Evolutionary conservation across 2,329 filamentous ascomycete genomes (phyloP), one percentile per base, ranked within the genome.

Genomic region (Apiospora koreana): DNA sequence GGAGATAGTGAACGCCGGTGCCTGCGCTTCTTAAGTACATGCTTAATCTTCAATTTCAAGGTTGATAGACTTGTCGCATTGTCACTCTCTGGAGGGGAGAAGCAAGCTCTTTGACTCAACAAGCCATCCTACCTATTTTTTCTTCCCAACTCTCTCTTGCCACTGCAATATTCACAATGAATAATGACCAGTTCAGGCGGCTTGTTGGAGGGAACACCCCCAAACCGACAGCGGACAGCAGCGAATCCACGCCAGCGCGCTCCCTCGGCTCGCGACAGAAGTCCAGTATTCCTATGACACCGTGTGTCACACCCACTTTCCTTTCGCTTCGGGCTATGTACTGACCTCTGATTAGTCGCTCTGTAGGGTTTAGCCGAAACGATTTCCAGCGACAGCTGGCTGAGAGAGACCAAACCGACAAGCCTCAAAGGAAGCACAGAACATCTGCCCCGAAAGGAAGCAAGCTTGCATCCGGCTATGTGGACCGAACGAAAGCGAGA

Each of bases 131-230:
- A 6, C 0, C 38, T 21, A 3, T 7, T n/a, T n/a, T 9, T 18
- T 35, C 35, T n/a, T 12, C 21, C 4, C 31, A 7, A 38, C 31
- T 3, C 3, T n/a, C 18, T 14, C 25, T n/a, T 2, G 16, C 54
- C 31, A 1, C 23, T n/a, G 18, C 54, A 35, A n/a, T 38, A n/a
- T 7, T 42, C 31, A 69, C 68, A 7, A 98, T 99, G 96, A 97
- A 98, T 80, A 98, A 98, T 86, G 90, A 94, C 58, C 94, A 98
- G 77, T 99, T 99, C 78, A 92, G 96, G 69, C 92, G 92, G 73
- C 87, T 98, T 8, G 81, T 97, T 28, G 85, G 91, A 64, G 80
- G 81, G 50, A 86, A 85, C 71, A 78, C 85, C 8, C 77, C 80
- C 69, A 85, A 84, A 71, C 72, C 81, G 41, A 75, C 79, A 72